Conservation (phyloP, 2,329 filamentous ascomycete genomes). For the Alternaria metachromatica region DNA sequence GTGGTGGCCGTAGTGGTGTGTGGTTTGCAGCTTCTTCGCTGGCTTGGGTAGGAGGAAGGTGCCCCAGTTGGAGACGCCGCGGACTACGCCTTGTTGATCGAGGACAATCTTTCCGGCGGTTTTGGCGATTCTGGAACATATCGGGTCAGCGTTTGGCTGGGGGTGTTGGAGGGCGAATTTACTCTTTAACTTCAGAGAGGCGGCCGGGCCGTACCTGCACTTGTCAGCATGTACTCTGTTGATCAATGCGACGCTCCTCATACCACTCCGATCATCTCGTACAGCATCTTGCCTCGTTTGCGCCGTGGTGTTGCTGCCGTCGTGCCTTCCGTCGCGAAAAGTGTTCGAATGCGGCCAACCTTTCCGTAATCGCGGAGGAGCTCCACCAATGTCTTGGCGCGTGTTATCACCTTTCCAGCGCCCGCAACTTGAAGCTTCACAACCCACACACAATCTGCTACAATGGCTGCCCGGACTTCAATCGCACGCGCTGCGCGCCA, state of each 20-base stretch:
- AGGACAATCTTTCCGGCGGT: slow-evolving; percentile 85
- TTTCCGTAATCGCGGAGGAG: slow-evolving; percentile 21
- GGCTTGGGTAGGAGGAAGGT: slow-evolving; percentile 84
- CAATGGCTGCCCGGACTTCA: slow-evolving; percentile 46
- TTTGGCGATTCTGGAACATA: slow-evolving; percentile 76
- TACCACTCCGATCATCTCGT: slow-evolving; percentile 96
- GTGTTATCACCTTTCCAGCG: slow-evolving; percentile 5
- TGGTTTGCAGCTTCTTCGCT: slow-evolving; percentile 79
- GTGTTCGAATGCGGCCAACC: slow-evolving; percentile 26
- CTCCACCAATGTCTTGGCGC: slow-evolving; percentile 13
- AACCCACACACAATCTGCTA: slow-evolving; percentile 5
- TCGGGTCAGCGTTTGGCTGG: slow-evolving; percentile 1
- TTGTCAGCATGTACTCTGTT: not conserved
- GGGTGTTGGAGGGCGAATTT: slow-evolving; percentile 39
- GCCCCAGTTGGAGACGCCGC: slow-evolving; percentile 95
- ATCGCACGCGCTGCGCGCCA: slow-evolving; percentile 44
- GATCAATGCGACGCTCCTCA: slow-evolving; percentile 44
- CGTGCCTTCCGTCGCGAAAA: slow-evolving; percentile 29
- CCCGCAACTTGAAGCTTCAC: not conserved
- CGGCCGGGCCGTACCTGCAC: slow-evolving; percentile 87
- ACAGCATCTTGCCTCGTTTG: slow-evolving; percentile 71
- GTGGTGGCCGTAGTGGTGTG: slow-evolving; percentile 88
- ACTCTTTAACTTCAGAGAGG: slow-evolving; percentile 94
- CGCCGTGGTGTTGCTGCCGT: slow-evolving; percentile 3
- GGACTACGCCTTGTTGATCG: slow-evolving; percentile 83